A percentile compares a stretch with the other conserved stretches of the same genome.
phyloP scores from a whole-genome alignment of 129 eudicot genomes.

The Lactuca sativa region DNA sequence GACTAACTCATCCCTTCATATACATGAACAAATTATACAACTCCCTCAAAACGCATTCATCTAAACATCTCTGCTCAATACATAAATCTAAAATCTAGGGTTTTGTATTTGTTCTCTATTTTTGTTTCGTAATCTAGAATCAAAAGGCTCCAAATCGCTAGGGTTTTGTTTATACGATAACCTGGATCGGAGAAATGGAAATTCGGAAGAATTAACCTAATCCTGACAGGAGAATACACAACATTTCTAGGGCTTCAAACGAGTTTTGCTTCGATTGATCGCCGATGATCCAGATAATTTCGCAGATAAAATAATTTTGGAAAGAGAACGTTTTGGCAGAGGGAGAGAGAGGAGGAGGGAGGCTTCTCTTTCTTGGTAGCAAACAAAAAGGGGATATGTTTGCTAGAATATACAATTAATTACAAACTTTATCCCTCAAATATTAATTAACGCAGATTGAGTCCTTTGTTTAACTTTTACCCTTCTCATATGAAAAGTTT shows the following conservation, averaged over 20 bases:
- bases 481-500: not conserved
- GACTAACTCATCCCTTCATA: constrained; percentile 6
- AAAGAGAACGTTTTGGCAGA: constrained; percentile 29
- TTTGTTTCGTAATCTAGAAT: constrained; percentile 20
- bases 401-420: constrained; percentile 12
- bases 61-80: constrained; percentile 9
- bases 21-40: constrained; percentile 21
- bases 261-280: constrained; percentile 30
- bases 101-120: constrained; percentile 17
- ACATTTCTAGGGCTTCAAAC: constrained; percentile 25
- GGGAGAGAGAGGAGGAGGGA: constrained; percentile 20
- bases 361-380: constrained; percentile 25
- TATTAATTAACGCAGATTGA: not conserved
- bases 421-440: constrained; percentile 1
- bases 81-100: constrained; percentile 21
- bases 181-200: constrained; percentile 24
- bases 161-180: constrained; percentile 35
- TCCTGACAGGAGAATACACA: constrained; percentile 10
- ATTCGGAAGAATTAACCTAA: constrained; percentile 19
- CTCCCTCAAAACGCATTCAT: constrained; percentile 15
- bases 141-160: constrained; percentile 27
- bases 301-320: constrained; percentile 33
- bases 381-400: constrained; percentile 32
- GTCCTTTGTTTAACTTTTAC: constrained; percentile 1
- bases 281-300: constrained; percentile 24